A percentile compares a stretch with the other conserved stretches of the same genome.
These are phyloP conservation scores for Lasiodiplodia sp. DNA, from an alignment of 2,329 filamentous ascomycete genomes.

Conservation along the genomic window DNA sequence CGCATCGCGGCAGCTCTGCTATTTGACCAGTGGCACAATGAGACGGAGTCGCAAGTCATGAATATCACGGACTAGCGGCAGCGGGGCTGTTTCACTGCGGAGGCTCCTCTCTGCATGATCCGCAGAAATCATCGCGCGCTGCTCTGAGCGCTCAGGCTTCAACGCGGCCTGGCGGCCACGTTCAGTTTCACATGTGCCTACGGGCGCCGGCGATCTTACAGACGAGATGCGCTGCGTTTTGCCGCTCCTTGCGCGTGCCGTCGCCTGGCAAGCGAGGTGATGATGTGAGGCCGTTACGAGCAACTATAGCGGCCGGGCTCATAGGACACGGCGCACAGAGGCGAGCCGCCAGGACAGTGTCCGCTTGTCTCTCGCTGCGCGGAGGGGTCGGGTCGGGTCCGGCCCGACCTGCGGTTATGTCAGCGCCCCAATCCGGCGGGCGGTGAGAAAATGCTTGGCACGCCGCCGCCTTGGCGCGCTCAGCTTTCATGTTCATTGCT, in stretches of 20 bases:
- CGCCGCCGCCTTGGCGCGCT: conserved; percentile 9
- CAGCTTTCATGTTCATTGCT: conserved; percentile 18
- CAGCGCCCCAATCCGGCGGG: conserved; percentile 8
- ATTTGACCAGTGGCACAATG: conserved; percentile 26
- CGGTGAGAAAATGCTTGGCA: conserved; percentile 12
- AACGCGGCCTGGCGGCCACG: conserved; percentile 17
- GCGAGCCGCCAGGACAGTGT: neutral
- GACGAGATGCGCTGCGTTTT: conserved; percentile 17
- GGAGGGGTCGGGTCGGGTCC: neutral
- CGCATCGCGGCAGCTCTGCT: conserved; percentile 15
- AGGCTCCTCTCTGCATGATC: conserved; percentile 29
- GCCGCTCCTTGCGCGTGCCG: conserved; percentile 16
- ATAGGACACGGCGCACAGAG: conserved; percentile 8
- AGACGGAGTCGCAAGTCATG: conserved; percentile 26
- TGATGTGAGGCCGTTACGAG: conserved; percentile 13
- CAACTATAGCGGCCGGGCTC: neutral
- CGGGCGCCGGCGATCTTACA: conserved; percentile 23
- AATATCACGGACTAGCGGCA: conserved; percentile 29
- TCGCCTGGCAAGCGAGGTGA: conserved; percentile 25
- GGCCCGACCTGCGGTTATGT: conserved; percentile 3
- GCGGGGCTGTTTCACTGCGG: conserved; percentile 31
- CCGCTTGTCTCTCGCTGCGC: neutral
- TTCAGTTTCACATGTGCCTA: conserved; percentile 23
- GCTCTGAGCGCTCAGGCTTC: conserved; percentile 14
- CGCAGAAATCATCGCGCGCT: conserved; percentile 26